Evolutionary conservation across 495 filamentous ascomycete genomes (phyloP).

Genomic region (Darksidea phi): DNA sequence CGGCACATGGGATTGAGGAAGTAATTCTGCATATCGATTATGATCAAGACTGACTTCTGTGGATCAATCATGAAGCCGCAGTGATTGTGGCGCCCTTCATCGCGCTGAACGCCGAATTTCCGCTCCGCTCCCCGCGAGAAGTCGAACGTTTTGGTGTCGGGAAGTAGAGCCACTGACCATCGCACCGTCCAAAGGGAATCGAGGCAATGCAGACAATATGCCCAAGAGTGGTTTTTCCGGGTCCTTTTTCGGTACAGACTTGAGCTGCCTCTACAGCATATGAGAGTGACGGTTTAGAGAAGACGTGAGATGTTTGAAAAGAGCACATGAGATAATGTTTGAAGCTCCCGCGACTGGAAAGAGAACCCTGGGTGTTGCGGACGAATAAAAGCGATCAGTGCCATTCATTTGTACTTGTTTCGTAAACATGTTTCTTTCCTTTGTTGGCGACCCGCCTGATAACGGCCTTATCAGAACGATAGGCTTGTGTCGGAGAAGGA

Average conservation of each 20-base stretch:
- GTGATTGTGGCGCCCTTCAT: constrained; percentile 38
- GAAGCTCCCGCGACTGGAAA: background rate
- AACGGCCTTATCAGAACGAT: constrained; percentile 6
- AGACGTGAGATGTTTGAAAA: background rate
- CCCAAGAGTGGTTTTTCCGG: background rate
- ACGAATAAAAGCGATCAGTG: background rate
- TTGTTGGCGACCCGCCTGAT: background rate
- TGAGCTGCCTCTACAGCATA: constrained; percentile 3
- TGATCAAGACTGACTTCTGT: constrained; percentile 49
- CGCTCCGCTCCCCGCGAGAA: constrained; percentile 31
- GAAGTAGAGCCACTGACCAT: constrained; percentile 37
- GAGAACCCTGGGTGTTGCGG: too few relatives aligned
- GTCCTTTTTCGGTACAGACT: constrained; percentile 1
- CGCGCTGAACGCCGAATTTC: constrained; percentile 34
- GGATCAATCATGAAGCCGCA: constrained; percentile 37
- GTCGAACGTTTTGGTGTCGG: constrained; percentile 38
- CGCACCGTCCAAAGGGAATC: constrained; percentile 26
- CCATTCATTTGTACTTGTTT: background rate
- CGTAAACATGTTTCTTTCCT: background rate
- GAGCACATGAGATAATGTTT: background rate
- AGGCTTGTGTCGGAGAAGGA: constrained; percentile 11
- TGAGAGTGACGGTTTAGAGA: background rate
- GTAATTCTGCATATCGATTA: constrained; percentile 65
- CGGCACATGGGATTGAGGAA: constrained; percentile 50
- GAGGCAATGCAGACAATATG: constrained; percentile 2